A percentile compares a stretch with the other conserved stretches of the same genome.
These are phyloP conservation scores for Sugiyamaella floridensis DNA, from an alignment of 805 yeast genomes.

Conservation along the genomic window DNA sequence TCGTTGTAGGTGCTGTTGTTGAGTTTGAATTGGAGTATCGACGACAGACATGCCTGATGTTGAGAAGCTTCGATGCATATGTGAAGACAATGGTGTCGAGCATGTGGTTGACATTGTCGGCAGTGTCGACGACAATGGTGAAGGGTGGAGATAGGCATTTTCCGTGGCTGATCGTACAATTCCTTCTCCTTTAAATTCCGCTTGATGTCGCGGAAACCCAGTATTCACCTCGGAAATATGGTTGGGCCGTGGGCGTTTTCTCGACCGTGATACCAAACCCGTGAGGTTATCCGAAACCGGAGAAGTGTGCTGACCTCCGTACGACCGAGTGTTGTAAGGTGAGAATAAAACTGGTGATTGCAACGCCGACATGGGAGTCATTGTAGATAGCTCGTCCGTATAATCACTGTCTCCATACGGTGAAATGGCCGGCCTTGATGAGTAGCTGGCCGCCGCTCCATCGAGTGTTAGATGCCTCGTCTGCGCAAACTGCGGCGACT, in stretches of 20 bases:
- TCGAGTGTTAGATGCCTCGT: neutral
- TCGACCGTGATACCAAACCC: slow-evolving; percentile 12
- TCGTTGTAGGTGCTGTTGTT: neutral
- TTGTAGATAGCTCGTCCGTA: neutral
- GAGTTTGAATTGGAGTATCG: slow-evolving; percentile 38
- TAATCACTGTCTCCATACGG: neutral
- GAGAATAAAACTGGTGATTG: neutral
- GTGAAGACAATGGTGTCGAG: neutral
- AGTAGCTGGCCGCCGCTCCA: no score
- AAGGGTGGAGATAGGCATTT: neutral
- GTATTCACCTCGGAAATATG: neutral
- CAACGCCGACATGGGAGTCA: neutral
- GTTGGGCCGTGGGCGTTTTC: neutral
- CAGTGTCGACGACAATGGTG: neutral
- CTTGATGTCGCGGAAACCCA: neutral
- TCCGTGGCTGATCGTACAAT: neutral
- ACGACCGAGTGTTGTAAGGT: neutral
- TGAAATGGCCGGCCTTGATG: neutral
- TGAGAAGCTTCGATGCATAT: neutral
- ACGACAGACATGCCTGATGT: slow-evolving; percentile 61
- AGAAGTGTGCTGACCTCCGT: neutral
- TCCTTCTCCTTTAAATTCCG: neutral
- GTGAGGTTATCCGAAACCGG: slow-evolving; percentile 5
- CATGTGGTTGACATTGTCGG: neutral
- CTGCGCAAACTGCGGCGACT: no score